Percentiles rank a stretch among this genome's conserved stretches.
phyloP scores from a whole-genome alignment of 371 early-diverging fungal genomes.

The Lichtheimia corymbifera region DNA sequence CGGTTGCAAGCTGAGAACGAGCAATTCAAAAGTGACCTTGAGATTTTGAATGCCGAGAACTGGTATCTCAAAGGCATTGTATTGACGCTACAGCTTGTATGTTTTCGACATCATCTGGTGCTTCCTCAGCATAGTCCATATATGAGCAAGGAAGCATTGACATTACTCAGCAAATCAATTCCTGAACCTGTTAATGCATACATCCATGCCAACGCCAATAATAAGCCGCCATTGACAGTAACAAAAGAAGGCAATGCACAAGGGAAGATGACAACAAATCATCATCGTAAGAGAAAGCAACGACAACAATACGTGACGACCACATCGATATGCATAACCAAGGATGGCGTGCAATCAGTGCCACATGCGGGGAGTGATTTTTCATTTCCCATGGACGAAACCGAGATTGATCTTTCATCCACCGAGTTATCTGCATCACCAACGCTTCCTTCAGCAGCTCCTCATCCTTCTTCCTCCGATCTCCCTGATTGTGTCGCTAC shows the following conservation, averaged over 20 bases:
- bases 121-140: constrained; percentile 47
- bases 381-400: neutral
- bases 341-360: constrained; percentile 22
- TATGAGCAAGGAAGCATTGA: constrained; percentile 33
- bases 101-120: constrained; percentile 40
- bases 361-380: constrained; percentile 5
- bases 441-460: neutral
- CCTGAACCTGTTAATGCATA: constrained; percentile 39
- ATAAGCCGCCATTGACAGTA: constrained; percentile 26
- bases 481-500: constrained; percentile 13
- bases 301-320: constrained; percentile 28
- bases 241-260: too few relatives aligned
- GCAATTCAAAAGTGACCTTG: constrained; percentile 50
- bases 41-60: constrained; percentile 63
- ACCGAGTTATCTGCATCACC: neutral
- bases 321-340: constrained; percentile 34
- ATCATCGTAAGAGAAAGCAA: neutral
- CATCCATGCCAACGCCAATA: constrained; percentile 40
- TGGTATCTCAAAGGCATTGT: constrained; percentile 58
- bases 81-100: constrained; percentile 50
- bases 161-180: constrained; percentile 32
- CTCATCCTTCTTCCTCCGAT: neutral
- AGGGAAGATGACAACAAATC: too few relatives aligned
- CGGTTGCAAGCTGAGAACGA: constrained; percentile 48
- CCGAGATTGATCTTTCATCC: neutral